A percentile compares a stretch with the other conserved stretches of the same genome.
phyloP scores from a whole-genome alignment of 768 basidiomycete genomes.

The Termitomyces sp. region DNA sequence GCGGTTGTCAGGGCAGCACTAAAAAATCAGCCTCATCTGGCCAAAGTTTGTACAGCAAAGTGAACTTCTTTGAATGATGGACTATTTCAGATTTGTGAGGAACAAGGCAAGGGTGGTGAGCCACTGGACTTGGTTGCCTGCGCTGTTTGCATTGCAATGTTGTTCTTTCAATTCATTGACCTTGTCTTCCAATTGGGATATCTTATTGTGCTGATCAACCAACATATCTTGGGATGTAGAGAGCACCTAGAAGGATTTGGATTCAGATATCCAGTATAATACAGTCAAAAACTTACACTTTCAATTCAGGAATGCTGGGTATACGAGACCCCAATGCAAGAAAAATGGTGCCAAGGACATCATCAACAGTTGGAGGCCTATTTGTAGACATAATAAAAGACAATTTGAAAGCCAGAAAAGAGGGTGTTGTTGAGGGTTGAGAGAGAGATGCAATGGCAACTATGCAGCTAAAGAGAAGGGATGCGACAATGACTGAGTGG shows the following conservation, averaged over 20 bases:
- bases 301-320: not conserved
- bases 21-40: not conserved
- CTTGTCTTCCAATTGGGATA: not conserved
- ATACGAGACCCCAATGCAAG: not conserved
- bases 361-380: not conserved
- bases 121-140: not conserved
- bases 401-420: not conserved
- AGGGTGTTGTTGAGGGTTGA: no score
- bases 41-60: not conserved
- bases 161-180: not conserved
- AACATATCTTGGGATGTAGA: not conserved
- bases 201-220: not conserved
- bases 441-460: no score
- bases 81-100: not conserved
- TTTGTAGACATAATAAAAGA: not conserved
- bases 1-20: not conserved
- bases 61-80: not conserved
- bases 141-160: not conserved
- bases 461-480: no score
- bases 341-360: not conserved
- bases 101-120: not conserved
- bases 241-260: not conserved
- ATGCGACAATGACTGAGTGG: no score
- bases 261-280: not conserved
- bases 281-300: not conserved